phyloP scores from a whole-genome alignment of 768 basidiomycete genomes.

The Gloeopeniophorella convolvens region DNA sequence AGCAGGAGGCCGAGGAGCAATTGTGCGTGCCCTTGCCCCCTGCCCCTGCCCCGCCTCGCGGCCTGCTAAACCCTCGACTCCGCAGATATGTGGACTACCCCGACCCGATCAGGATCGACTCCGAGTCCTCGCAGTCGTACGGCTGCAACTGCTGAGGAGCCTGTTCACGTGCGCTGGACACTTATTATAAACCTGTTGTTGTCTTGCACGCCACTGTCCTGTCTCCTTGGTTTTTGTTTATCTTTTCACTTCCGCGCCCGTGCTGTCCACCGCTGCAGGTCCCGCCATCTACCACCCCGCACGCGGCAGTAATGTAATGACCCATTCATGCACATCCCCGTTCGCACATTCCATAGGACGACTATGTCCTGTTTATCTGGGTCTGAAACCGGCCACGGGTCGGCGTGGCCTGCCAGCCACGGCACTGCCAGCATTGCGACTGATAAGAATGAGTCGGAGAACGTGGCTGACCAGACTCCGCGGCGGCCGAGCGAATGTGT shows the following conservation, averaged over 20 bases:
- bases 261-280: conserved; percentile 5
- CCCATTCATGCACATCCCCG: conserved; percentile 11
- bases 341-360: conserved; percentile 6
- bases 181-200: conserved; percentile 2
- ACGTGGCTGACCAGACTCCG: too few species aligned
- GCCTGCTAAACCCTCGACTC: conserved; percentile 18
- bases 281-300: conserved; percentile 10
- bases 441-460: too few species aligned
- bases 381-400: too few species aligned
- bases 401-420: too few species aligned
- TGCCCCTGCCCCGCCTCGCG: conserved; percentile 7
- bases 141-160: conserved; percentile 79
- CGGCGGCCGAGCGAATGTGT: too few species aligned
- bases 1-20: conserved; percentile 95
- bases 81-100: conserved; percentile 95
- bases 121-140: conserved; percentile 85
- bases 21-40: conserved; percentile 47
- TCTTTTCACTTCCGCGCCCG: conserved; percentile 16
- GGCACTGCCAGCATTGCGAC: too few species aligned
- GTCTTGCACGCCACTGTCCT: conserved; percentile 5
- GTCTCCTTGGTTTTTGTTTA: conserved; percentile 17
- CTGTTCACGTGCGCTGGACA: not conserved
- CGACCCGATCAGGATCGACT: conserved; percentile 95
- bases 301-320: conserved; percentile 15
- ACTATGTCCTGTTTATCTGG: too few species aligned